Evolutionary conservation across 2,329 filamentous ascomycete species (phyloP).

Genomic region (Clarireedia paspali): DNA sequence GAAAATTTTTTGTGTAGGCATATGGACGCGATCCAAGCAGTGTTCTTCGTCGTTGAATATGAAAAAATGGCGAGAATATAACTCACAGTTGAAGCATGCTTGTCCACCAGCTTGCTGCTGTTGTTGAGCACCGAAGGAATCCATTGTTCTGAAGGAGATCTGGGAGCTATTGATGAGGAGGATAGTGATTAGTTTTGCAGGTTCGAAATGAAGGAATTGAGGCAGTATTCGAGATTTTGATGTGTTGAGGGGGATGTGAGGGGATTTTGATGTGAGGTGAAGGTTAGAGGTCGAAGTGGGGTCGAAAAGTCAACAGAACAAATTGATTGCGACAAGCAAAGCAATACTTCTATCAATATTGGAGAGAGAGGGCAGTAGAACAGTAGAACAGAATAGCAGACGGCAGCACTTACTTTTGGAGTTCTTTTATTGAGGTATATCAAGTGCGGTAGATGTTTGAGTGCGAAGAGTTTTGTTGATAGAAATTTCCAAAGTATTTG

Average conservation of each 20-base stretch:
- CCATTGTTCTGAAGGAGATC: constrained; percentile 21
- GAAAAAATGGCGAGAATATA: constrained; percentile 2
- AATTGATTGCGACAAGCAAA: not conserved
- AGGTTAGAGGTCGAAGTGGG: constrained; percentile 5
- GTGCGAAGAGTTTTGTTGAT: no score
- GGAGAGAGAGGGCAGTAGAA: no score
- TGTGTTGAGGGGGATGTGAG: not conserved
- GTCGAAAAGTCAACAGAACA: not conserved
- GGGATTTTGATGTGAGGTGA: not conserved
- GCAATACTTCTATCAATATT: no score
- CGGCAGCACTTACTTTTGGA: no score
- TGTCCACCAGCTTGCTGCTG: constrained; percentile 26
- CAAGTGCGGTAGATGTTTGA: no score
- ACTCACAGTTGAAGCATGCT: constrained; percentile 46
- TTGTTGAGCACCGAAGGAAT: constrained; percentile 20
- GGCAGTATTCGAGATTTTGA: not conserved
- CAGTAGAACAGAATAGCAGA: no score
- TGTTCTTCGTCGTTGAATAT: constrained; percentile 2
- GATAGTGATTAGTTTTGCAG: constrained; percentile 5
- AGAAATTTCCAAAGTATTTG: no score
- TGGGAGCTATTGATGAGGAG: constrained; percentile 10
- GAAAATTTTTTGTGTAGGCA: not conserved
- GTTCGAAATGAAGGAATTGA: not conserved
- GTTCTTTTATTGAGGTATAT: no score
- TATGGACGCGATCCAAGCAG: not conserved